phyloP scores from a whole-genome alignment of 2,329 filamentous ascomycete genomes.

The Fusarium penzigii region DNA sequence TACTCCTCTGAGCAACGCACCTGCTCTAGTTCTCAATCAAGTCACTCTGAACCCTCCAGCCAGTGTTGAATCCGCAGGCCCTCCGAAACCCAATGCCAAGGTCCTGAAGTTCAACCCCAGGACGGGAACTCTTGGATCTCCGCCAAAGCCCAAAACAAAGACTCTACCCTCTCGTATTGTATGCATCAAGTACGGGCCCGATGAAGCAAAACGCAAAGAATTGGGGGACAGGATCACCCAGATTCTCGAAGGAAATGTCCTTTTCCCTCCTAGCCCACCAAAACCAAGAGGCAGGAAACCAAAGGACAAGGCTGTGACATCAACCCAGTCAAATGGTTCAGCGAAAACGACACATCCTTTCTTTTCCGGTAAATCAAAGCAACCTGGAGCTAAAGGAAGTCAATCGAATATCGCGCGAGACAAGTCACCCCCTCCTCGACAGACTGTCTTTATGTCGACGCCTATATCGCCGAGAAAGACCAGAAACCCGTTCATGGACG shows the following conservation, averaged over 20 bases:
- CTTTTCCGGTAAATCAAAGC: constrained; percentile 40
- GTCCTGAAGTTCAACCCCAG: constrained; percentile 58
- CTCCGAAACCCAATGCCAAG: constrained; percentile 43
- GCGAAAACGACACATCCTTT: constrained; percentile 44
- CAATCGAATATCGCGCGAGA: constrained; percentile 21
- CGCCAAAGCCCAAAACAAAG: constrained; percentile 54
- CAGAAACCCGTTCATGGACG: constrained; percentile 32
- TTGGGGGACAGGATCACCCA: constrained; percentile 63
- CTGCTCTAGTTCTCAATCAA: constrained; percentile 1
- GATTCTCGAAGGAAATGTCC: constrained; percentile 51
- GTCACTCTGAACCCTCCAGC: constrained; percentile 5
- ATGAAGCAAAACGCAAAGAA: constrained; percentile 43
- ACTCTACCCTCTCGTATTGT: constrained; percentile 45
- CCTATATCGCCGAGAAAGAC: constrained; percentile 52
- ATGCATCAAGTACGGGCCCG: constrained; percentile 59
- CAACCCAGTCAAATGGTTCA: constrained; percentile 19
- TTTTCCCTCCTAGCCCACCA: constrained; percentile 26
- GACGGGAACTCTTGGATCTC: constrained; percentile 63
- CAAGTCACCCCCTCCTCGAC: constrained; percentile 33
- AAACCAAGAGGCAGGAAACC: constrained; percentile 31
- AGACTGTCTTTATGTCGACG: constrained; percentile 53
- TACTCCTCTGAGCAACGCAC: constrained; percentile 17
- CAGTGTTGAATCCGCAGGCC: constrained; percentile 11
- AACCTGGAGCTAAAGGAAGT: constrained; percentile 14
- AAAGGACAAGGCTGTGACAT: constrained; percentile 15